These are phyloP conservation scores for Fusarium succisae DNA, from an alignment of 2,329 filamentous ascomycete species.

Conservation along the genomic window DNA sequence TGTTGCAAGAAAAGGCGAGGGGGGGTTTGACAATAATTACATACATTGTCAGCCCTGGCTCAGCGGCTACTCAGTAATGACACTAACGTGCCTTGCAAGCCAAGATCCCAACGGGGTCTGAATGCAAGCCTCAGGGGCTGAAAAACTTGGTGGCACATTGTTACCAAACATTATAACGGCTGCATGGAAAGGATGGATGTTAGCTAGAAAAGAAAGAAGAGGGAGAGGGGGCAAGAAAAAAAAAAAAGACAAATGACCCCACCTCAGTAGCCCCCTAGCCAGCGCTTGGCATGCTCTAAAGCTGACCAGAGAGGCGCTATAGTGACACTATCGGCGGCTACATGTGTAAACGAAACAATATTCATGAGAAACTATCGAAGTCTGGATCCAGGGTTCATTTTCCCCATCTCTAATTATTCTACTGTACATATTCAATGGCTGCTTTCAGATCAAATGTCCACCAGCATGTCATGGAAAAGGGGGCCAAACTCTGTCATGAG, in stretches of 20 bases:
- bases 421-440: neutral
- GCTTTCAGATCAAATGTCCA: neutral
- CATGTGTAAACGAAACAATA: conserved; percentile 35
- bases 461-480: neutral
- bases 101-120: neutral
- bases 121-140: conserved; percentile 29
- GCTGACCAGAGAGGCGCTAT: conserved; percentile 8
- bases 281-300: conserved; percentile 8
- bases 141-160: neutral
- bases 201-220: neutral
- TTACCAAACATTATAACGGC: neutral
- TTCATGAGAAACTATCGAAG: conserved; percentile 29
- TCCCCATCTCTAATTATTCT: neutral
- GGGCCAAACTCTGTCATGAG: neutral
- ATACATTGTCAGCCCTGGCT: neutral
- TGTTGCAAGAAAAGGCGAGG: neutral
- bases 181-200: neutral
- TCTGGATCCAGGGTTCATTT: conserved; percentile 22
- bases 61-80: conserved; percentile 2
- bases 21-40: conserved; percentile 10
- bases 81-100: neutral
- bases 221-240: neutral
- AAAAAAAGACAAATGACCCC: neutral
- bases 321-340: conserved; percentile 30
- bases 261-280: neutral